phyloP scores from a whole-genome alignment of 139 green algal species.

The Chlorella vulgaris region DNA sequence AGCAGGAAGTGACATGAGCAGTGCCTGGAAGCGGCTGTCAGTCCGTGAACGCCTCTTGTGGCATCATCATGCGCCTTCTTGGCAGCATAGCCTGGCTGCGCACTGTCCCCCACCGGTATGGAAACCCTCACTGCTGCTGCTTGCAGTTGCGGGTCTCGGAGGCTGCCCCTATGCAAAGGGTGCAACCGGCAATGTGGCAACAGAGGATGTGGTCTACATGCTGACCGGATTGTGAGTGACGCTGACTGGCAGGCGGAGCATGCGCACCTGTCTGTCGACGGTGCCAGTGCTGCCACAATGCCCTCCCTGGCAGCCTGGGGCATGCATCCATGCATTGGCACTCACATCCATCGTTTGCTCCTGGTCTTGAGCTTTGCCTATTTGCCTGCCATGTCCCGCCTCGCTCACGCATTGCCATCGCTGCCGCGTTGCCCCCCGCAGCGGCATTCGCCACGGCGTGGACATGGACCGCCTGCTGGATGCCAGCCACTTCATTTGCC shows the following conservation, averaged over 20 bases:
- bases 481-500: slow-evolving; percentile 71
- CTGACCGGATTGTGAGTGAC: slow-evolving; percentile 72
- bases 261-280: neutral
- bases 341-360: neutral
- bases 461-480: slow-evolving; percentile 75
- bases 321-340: too few species aligned
- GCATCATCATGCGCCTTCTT: too few species aligned
- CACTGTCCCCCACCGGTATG: neutral
- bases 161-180: slow-evolving; percentile 93
- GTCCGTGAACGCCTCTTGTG: too few species aligned
- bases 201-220: slow-evolving; percentile 95
- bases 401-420: too few species aligned
- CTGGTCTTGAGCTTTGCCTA: neutral
- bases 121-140: neutral
- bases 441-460: slow-evolving; percentile 79
- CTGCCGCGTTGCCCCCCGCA: neutral
- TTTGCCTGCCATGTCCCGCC: neutral
- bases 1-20: too few species aligned
- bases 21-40: too few species aligned
- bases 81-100: neutral
- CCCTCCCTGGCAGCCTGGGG: too few species aligned
- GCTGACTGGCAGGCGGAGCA: too few species aligned
- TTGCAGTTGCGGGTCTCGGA: slow-evolving; percentile 80
- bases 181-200: slow-evolving; percentile 92
- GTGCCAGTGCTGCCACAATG: too few species aligned